Evolutionary conservation across 176 grass and related monocot species (phyloP), one percentile per base, ranked within the genome.

Genomic region (Stipa capillata): DNA sequence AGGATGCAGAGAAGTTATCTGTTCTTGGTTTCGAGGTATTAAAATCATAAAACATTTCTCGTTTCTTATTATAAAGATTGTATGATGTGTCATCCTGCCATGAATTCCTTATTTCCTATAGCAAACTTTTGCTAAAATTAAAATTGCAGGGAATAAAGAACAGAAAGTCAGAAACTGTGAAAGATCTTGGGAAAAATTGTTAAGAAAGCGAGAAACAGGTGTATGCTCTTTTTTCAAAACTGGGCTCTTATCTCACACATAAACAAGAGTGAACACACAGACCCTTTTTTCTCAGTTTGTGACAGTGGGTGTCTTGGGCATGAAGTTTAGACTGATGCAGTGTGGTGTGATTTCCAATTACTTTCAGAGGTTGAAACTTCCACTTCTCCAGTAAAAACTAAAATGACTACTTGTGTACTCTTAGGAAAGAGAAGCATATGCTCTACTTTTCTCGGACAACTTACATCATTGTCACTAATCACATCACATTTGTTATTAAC

Each of bases 21-120:
- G 10, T 95, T 78, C 74, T 99, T 87, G 90, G 96, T 63, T 99
- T 99, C 55, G 92, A 99, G 97, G 92, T 99, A 99, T 80, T 39
- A 66, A 56, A 82, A 64, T 77, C 5, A 29, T 70, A 15, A 6
- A 61, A 34, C 12, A 15, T 81, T 43, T 80, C 33, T 68, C 24
- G 36, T 42, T 53, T 79, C 27, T n/a, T 61, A 56, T 39, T 86
- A 52, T 48, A 15, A 17, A 72, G 8, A 80, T 77, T 42, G 24
- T 73, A 31, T 54, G 0, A 11, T 35, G 7, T 56, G 17, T 61
- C 29, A 33, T 5, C 27, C 60, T 77, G 14, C 32, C 40, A 84
- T 74, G 5, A 9, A 24, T 44, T 77, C 13, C 20, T 79, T 77
- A 32, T 76, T 80, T 51, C 18, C 17, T 75, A n/a, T 13, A 49